A percentile compares a stretch with the other conserved stretches of the same genome.
phyloP scores from a whole-genome alignment of 164 flowering plant species.

The Litsea cubeba region DNA sequence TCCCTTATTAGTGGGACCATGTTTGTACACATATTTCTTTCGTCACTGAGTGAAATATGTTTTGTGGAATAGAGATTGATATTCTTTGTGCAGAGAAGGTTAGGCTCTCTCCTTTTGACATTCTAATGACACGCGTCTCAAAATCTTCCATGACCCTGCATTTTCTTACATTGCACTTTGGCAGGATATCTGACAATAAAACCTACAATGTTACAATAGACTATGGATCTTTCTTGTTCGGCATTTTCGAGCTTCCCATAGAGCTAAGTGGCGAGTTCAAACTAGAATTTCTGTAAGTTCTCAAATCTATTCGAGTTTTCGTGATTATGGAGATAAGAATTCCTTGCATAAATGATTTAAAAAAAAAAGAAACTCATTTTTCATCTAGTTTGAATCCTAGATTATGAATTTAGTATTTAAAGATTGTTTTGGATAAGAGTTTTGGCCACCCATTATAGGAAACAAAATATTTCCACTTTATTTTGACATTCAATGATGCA shows the following conservation, averaged over 20 bases:
- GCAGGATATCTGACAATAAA: slow-evolving; percentile 55
- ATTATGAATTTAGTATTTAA: too few species aligned
- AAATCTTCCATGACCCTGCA: background rate
- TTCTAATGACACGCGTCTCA: background rate
- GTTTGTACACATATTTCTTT: too few species aligned
- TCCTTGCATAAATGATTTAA: background rate
- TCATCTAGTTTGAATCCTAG: too few species aligned
- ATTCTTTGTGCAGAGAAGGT: background rate
- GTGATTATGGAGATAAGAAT: background rate
- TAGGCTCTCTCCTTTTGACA: background rate
- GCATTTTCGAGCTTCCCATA: slow-evolving; percentile 63
- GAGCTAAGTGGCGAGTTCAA: slow-evolving; percentile 53
- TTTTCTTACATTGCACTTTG: background rate
- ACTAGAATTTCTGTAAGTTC: slow-evolving; percentile 62
- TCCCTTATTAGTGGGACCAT: too few species aligned
- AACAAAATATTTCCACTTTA: too few species aligned
- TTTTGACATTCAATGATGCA: too few species aligned
- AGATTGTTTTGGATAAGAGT: too few species aligned
- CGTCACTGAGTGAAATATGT: too few species aligned
- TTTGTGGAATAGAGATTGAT: background rate
- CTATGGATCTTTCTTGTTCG: slow-evolving; percentile 70
- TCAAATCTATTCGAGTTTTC: background rate
- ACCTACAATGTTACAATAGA: slow-evolving; percentile 64
- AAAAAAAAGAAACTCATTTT: too few species aligned
- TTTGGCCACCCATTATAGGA: too few species aligned